Evolutionary conservation across 371 early-diverging fungal species (phyloP).

Genomic region (Mucor indicus): DNA sequence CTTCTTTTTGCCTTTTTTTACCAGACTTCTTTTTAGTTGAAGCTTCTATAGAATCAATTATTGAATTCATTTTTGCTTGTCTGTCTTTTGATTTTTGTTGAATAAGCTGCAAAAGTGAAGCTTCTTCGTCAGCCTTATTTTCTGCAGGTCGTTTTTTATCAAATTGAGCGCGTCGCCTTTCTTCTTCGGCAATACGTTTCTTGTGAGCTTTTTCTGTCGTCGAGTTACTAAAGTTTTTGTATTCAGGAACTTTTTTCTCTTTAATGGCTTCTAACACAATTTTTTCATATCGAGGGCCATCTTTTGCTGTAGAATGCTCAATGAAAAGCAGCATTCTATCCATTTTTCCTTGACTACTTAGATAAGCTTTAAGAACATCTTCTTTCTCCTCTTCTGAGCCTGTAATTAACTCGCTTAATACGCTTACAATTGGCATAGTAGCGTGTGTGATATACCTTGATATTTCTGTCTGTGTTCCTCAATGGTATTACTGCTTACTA

Average conservation of each 20-base stretch:
- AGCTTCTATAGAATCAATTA: conserved; percentile 47
- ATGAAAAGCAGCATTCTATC: conserved; percentile 66
- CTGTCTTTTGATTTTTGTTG: conserved; percentile 36
- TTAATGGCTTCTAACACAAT: conserved; percentile 69
- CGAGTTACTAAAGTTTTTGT: conserved; percentile 52
- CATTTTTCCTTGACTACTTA: conserved; percentile 69
- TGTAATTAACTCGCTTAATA: conserved; percentile 12
- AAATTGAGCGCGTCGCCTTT: conserved; percentile 52
- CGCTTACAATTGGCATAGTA: neutral
- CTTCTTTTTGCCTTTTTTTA: conserved; percentile 9
- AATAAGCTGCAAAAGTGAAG: conserved; percentile 48
- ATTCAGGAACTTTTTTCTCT: conserved; percentile 44
- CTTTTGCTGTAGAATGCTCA: conserved; percentile 59
- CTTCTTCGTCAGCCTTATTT: conserved; percentile 17
- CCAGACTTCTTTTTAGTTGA: conserved; percentile 2
- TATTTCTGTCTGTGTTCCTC: conserved; percentile 66
- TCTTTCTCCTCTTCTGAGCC: conserved; percentile 80
- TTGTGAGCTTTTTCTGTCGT: conserved; percentile 48
- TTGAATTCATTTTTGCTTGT: conserved; percentile 41
- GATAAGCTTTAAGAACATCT: conserved; percentile 76
- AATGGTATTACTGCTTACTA: conserved; percentile 76
- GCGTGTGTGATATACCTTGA: conserved; percentile 38
- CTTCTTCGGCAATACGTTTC: conserved; percentile 53
- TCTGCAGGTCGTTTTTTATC: conserved; percentile 44
- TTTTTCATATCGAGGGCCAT: conserved; percentile 65